Conservation (phyloP, 306 rosid genomes). For the Pachyrhizus erosus region DNA sequence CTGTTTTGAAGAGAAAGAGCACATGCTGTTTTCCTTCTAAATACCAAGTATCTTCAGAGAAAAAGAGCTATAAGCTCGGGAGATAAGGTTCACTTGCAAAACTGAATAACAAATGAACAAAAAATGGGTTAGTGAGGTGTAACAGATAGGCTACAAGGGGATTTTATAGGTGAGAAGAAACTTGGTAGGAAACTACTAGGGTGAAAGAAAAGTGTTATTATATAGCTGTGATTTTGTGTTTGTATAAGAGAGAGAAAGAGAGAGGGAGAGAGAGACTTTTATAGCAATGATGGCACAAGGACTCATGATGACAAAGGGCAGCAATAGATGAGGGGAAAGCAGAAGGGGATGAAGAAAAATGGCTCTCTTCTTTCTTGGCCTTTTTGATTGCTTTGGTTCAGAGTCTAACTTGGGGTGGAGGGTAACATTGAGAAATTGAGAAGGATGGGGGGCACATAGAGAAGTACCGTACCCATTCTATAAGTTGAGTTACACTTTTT, state of each 20-base stretch:
- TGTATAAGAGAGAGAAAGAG: constrained; percentile 46
- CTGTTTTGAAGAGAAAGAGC: constrained; percentile 56
- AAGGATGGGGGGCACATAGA: constrained; percentile 42
- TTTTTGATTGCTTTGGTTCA: constrained; percentile 39
- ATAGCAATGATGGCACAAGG: constrained; percentile 82
- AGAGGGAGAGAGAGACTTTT: constrained; percentile 57
- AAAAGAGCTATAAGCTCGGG: constrained; percentile 18
- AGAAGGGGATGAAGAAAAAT: constrained; percentile 56
- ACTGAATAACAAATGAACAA: constrained; percentile 12
- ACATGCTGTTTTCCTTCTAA: constrained; percentile 48
- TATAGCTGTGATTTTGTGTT: constrained; percentile 58
- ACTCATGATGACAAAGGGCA: constrained; percentile 84
- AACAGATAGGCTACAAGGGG: constrained; percentile 47
- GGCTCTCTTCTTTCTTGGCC: constrained; percentile 43
- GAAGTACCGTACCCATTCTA: constrained; percentile 40
- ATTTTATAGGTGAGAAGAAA: constrained; percentile 48
- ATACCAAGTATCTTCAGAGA: not conserved
- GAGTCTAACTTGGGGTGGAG: constrained; percentile 12
- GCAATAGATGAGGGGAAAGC: constrained; percentile 58
- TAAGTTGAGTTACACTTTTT: constrained; percentile 44
- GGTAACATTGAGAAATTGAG: constrained; percentile 23
- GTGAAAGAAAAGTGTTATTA: constrained; percentile 23
- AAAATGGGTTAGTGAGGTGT: constrained; percentile 37
- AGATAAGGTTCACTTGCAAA: constrained; percentile 35
- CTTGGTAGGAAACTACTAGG: constrained; percentile 18